Base-by-base conservation (phyloP, 192 early-diverging fungal species). In the Coemansia sp. region DNA sequence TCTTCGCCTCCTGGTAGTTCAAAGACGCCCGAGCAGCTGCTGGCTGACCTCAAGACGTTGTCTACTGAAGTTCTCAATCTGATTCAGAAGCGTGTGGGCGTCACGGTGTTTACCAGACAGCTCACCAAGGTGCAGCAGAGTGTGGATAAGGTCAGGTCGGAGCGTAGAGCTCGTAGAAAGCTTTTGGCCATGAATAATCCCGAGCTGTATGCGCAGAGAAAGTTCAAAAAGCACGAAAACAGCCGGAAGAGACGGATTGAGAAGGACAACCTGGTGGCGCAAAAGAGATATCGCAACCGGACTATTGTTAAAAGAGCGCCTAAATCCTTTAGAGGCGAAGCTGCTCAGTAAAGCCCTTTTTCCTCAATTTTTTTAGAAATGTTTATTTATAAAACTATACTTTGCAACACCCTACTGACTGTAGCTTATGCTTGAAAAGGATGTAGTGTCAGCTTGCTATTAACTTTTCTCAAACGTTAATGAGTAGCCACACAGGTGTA, bases 61-160 rank as follows among this genome's bases (percentile, higher is more conserved):
- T 89, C 86, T 8, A 59, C 81, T n/a, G 89, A 96, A 58, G 85
- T 94, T 1, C 68, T 92, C 29, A 77, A 80, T n/a, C 53, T 89
- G 22, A 55, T 88, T 26, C 89, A 94, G 53, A 83, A 75, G 38
- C 79, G 84, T 6, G 79, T 85, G 5, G 93, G 93, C 5, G 85
- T 86, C 5, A 83, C 82, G 0, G 77, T 63, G 15, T 96, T 86
- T 55, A 78, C 89, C 37, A 46, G 57, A 5, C 65, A 77, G 1
- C 86, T 93, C 60, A 83, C 85, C 50, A 70, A 77, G 25, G 78
- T 90, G 25, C 83, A 87, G 33, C 64, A 81, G 38, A 76, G 79
- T 51, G 80, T 94, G 15, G 67, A 64, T 15, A 57, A 79, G 9
- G 67, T 84, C 24, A 80, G 87, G 19, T 73, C 72, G 3, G 81